Conservation (phyloP, 1,284 basidiomycete species). For the Dichomitus squalens region DNA sequence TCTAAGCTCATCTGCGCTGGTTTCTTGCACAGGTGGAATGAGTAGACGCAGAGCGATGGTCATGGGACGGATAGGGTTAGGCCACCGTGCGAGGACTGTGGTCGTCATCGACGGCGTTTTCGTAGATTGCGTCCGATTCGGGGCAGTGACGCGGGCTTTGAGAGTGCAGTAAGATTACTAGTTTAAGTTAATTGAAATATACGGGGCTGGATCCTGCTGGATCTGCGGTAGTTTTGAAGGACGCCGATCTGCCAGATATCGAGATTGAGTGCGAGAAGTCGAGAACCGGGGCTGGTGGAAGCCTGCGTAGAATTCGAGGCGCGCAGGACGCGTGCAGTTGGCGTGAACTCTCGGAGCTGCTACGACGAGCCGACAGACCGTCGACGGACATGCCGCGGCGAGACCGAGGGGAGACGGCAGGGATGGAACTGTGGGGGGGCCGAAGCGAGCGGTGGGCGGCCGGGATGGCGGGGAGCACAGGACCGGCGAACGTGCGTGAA, state of each 20-base stretch:
- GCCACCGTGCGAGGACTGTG: conserved; percentile 11
- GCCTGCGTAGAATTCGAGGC: neutral
- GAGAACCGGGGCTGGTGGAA: conserved; percentile 13
- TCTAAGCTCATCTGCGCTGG: neutral
- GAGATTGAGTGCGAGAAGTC: conserved; percentile 11
- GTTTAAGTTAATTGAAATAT: conserved; percentile 14
- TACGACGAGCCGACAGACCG: neutral
- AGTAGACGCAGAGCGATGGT: conserved; percentile 48
- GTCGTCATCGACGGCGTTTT: conserved; percentile 3
- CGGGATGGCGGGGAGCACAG: conserved; percentile 15
- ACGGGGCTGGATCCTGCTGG: neutral
- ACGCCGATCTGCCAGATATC: conserved; percentile 14
- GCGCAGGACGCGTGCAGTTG: neutral
- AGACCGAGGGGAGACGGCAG: neutral
- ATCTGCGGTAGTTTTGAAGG: conserved; percentile 11
- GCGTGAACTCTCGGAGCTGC: conserved; percentile 4
- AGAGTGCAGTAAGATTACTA: neutral
- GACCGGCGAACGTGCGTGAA: conserved; percentile 47
- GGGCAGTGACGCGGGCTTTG: neutral
- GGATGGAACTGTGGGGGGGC: conserved; percentile 4
- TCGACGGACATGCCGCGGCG: neutral
- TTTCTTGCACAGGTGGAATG: conserved; percentile 71
- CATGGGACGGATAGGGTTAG: conserved; percentile 11
- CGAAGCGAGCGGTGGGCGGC: conserved; percentile 5
- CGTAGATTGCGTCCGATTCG: neutral